Base-by-base conservation (phyloP, 1,284 basidiomycete species). In the Peniophora sp. region DNA sequence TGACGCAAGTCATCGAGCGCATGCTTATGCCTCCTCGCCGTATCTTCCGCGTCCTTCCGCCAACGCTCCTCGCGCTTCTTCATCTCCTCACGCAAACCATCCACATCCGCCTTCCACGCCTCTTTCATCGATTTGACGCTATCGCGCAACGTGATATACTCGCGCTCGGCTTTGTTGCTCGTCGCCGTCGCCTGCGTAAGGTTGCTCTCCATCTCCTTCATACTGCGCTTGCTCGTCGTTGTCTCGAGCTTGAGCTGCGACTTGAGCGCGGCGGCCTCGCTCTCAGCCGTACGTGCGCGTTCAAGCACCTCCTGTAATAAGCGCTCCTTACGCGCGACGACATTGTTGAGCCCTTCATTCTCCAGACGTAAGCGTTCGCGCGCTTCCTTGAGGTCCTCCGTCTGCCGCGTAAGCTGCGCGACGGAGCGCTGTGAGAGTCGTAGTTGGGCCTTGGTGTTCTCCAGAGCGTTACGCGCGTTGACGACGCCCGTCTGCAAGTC, bases 301-400 rank as follows among this genome's bases (percentile, higher is more conserved):
- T 90, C 89, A 20, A 90, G 72, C 14, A 89, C 85, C 73, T 94
- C 91, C 64, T 89, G 84, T 53, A 92, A 67, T 51, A 92, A 63
- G 52, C 92, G 75, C 65, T 94, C 91, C 63, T 94, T 94, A 52
- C 91, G 74, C 23, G 87, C 79, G 10, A 94, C 83, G 16, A 92
- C 89, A 57, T 89, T 89, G 59, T 89, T 90, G 54, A 92, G 64
- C 1, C 83, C 83, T 63, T 94, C 91, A 61, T 91, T 92, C 67
- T 94, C 92, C 48, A 90, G 63, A 50, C 89, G 68, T 51, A 92
- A 66, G 45, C 91, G 73, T 62, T 92, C 88, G 55, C 91, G 76
- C 1, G 81, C 83, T 60, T 92, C 89, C 59, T 91, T 92, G 64
- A 92, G 67, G 65, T 94, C 92, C 62, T 94, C 92, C 43, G 81